Base-by-base conservation (phyloP, 805 yeast species). In the Metschnikowia dekortorum region DNA sequence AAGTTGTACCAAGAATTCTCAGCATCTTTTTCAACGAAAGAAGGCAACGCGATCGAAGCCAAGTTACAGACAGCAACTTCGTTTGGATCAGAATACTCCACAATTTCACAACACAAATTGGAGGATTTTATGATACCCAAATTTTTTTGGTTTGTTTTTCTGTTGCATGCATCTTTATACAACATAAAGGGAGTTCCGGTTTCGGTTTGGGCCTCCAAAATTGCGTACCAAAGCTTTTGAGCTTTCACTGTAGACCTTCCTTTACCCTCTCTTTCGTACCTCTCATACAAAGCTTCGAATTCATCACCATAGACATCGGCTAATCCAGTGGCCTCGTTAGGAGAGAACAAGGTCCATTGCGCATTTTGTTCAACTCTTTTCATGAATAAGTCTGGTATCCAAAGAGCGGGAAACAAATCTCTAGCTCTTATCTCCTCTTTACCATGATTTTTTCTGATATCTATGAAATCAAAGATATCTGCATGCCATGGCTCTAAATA, bases 121-220 rank as follows among this genome's bases (percentile, higher is more conserved):
- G 84, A 80, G 6, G 84, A 79, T 63, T 80, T 80, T 64, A 80
- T 80, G 38, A 74, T 66, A 60, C 85, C 85, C 64, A 80, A 71
- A 65, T 80, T 80, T 74, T 79, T 74, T 65, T 80, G 85, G 68
- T 80, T 80, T 48, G 83, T 70, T 67, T 80, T 80, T 57, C 65
- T 58, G 68, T 80, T 80, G 67, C 84, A 80, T 11, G 84, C 81
- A 67, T 80, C 85, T 65, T 80, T 80, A 70, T 80, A 80, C 58
- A 80, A 69, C 84, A 80, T 79, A 69, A 80, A 80, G 41, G 85
- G 85, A 45, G 83, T 79, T 62, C 85, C 85, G 33, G 85, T 80
- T 66, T 80, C 85, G 44, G 84, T 80, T 65, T 80, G 85, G 26
- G 84, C 81, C 62, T 80, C 84, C 62, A 80, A 71, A 46, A 80